A percentile compares a stretch with the other conserved stretches of the same genome.
Conservation (phyloP, 106 monocot genomes). For the Vanilla planifolia region DNA sequence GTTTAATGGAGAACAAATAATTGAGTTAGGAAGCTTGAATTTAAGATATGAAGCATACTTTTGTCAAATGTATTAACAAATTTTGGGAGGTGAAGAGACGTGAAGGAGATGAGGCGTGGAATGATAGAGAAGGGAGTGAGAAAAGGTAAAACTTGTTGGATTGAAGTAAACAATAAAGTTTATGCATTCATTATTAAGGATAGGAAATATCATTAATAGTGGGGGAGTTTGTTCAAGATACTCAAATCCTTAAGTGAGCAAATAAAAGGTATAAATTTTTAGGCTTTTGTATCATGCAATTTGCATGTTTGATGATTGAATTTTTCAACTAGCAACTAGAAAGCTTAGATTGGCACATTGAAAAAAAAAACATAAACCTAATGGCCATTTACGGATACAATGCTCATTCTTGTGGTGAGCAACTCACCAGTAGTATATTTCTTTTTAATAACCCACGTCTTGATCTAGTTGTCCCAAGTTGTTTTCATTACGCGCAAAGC, state of each 20-base stretch:
- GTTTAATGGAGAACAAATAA: slow-evolving; percentile 22
- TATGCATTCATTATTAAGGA: slow-evolving; percentile 40
- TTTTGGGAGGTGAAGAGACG: slow-evolving; percentile 47
- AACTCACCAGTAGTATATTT: no score
- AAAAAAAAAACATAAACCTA: no score
- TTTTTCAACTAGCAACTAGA: no score
- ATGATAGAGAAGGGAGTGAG: slow-evolving; percentile 56
- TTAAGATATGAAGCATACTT: slow-evolving; percentile 48
- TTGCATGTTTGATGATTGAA: no score
- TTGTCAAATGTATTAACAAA: slow-evolving; percentile 49
- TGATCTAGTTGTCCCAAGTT: no score
- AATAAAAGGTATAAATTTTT: slow-evolving; percentile 15
- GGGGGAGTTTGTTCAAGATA: slow-evolving; percentile 17
- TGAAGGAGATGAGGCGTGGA: slow-evolving; percentile 37
- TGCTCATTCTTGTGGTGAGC: no score
- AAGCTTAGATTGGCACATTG: no score
- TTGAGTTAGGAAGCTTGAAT: slow-evolving; percentile 19
- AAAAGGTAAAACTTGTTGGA: slow-evolving; percentile 39
- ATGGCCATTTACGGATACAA: no score
- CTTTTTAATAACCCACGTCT: no score
- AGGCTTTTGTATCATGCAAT: no score
- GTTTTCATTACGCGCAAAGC: no score
- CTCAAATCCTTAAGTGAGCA: slow-evolving; percentile 30
- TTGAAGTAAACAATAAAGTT: slow-evolving; percentile 24
- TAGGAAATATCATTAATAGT: slow-evolving; percentile 26